Percentiles rank a stretch among this genome's conserved stretches.
Evolutionary conservation across 2,329 filamentous ascomycete genomes (phyloP).

Genomic region (Chlorencoelia australis): DNA sequence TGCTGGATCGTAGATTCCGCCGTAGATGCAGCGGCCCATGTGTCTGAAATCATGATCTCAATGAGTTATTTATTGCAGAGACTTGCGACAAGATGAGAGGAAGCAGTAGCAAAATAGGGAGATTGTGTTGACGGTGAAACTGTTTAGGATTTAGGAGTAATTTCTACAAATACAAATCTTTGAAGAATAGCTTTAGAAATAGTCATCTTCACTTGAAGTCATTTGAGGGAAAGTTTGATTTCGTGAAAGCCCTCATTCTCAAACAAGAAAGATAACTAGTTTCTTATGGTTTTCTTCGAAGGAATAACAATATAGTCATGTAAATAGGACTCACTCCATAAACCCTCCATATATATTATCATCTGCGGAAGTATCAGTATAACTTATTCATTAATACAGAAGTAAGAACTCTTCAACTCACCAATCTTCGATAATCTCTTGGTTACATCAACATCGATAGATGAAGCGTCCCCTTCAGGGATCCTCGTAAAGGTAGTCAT

Average conservation of each 20-base stretch:
- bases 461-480: slow-evolving; percentile 46
- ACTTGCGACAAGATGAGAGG: too few relatives aligned
- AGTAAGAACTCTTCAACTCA: slow-evolving; percentile 7
- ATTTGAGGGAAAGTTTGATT: too few relatives aligned
- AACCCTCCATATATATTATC: slow-evolving; percentile 78
- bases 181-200: too few relatives aligned
- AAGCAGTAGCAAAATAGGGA: too few relatives aligned
- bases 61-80: too few relatives aligned
- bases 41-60: slow-evolving; percentile 42
- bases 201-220: too few relatives aligned
- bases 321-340: slow-evolving; percentile 52
- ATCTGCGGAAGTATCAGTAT: slow-evolving; percentile 31
- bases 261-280: too few relatives aligned
- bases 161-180: too few relatives aligned
- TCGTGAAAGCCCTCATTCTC: too few relatives aligned
- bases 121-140: too few relatives aligned
- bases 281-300: too few relatives aligned
- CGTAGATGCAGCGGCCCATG: slow-evolving; percentile 84
- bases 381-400: not conserved
- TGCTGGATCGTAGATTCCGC: slow-evolving; percentile 71
- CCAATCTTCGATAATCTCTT: slow-evolving; percentile 59
- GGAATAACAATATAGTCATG: not conserved
- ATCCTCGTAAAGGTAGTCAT: slow-evolving; percentile 71
- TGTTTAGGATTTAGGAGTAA: too few relatives aligned
- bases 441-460: slow-evolving; percentile 54